A percentile compares a stretch with the other conserved stretches of the same genome.
Conservation (phyloP, 805 yeast species). For the Metschnikowia shivogae region DNA sequence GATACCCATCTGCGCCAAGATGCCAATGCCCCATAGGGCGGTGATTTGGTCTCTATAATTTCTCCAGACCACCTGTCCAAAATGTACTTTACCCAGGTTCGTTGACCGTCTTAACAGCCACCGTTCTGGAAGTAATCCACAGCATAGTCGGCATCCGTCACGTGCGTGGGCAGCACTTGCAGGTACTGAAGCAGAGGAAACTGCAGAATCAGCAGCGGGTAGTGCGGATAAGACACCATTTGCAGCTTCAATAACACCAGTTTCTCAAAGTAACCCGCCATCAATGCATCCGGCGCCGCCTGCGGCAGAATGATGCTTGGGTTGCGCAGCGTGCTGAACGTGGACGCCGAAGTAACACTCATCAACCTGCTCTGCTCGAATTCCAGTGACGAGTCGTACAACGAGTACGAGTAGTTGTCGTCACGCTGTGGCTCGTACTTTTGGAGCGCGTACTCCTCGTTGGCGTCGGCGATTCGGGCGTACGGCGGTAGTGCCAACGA, state of each 20-base stretch:
- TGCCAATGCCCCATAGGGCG: too few species aligned
- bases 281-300: background rate
- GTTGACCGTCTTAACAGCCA: too few species aligned
- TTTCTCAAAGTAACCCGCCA: background rate
- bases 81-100: too few species aligned
- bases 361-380: background rate
- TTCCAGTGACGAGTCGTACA: background rate
- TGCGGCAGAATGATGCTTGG: constrained; percentile 2
- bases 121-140: too few species aligned
- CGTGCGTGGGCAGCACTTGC: background rate
- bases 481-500: constrained; percentile 1
- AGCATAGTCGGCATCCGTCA: too few species aligned
- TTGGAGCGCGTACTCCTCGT: background rate
- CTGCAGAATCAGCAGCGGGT: background rate
- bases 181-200: background rate
- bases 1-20: too few species aligned
- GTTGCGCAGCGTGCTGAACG: constrained; percentile 1
- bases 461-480: background rate
- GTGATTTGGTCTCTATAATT: too few species aligned
- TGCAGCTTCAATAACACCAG: background rate
- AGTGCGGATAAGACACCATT: background rate
- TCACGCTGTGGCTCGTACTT: background rate
- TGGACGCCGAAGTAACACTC: background rate
- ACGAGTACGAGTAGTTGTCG: background rate
- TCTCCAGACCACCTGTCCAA: too few species aligned